Base-by-base conservation (phyloP, 2,329 filamentous ascomycete species). In the Cucurbitaria berberidis region DNA sequence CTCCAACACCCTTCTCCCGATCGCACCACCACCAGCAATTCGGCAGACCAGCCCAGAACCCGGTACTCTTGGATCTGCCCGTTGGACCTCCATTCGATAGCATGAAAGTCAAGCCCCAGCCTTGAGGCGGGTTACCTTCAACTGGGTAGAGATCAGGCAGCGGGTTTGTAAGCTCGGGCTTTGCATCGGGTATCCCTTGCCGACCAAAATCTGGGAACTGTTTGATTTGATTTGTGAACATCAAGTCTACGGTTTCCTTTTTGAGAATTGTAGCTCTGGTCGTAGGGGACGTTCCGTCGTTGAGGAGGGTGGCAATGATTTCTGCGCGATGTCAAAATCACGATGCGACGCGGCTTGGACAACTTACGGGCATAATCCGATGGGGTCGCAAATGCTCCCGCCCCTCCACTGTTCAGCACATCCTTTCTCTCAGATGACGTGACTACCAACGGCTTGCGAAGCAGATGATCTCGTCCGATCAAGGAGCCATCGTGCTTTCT, bases 1-100 rank as follows among this genome's bases (percentile, higher is more conserved):
- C 68, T 0, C 78, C 84, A n/a, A 86, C 73, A 0, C 82, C 84
- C 38, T 81, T 81, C 62, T 86, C 82, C 7, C 83, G 74, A 68
- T 87, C 85, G 39, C 73, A 77, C 84, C 83, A 87, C 84, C 84
- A 87, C 67, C 77, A 87, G 29, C 84, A 61, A 63, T 87, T 87
- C 2, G 82, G 70, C n/a, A 87, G 63, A 0, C 85, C 85, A 0
- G 82, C 82, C 85, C 86, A 87, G 54, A 76, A 78, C 0, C 60
- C 83, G 0, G 82, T 84, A 1, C 75, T 71, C 48, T 60, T 63
- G 9, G 59, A 60, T 32, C 62, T 53, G 18, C 66, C 66, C 11
- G 63, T 68, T n/a, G 55, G 42, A 26, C 63, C 62, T 42, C 60
- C 63, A 15, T 68, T 67, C 8, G 60, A 81, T 16, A 85, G 66